Percentiles rank a stretch among this genome's conserved stretches.
Conservation (phyloP, 345 rosid species). For the Salix suchowensis region DNA sequence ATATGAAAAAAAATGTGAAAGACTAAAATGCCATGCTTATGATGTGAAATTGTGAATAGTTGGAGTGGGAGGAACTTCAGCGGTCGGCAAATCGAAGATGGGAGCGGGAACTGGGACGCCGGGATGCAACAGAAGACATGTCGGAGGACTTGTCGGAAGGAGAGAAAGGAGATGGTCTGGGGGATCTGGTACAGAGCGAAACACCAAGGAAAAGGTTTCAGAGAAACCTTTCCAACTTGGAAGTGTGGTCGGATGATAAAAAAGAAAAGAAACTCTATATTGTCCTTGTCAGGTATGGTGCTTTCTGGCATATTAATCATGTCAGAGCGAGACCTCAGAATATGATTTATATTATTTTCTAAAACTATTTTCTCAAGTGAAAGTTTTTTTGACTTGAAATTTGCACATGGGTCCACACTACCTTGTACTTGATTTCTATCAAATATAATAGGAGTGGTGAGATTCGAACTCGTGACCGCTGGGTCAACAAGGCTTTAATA, state of each 20-base stretch:
- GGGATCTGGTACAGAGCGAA: constrained; percentile 54
- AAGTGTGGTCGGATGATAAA: constrained; percentile 94
- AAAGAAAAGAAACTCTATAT: constrained; percentile 83
- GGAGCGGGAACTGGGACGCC: constrained; percentile 82
- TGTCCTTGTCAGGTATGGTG: constrained; percentile 75
- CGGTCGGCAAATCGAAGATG: constrained; percentile 51
- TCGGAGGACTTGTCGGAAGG: constrained; percentile 94
- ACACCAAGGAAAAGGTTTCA: constrained; percentile 61
- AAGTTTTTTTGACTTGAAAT: too few species aligned
- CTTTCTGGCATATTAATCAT: background rate
- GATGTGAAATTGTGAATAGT: constrained; percentile 38
- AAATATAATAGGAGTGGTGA: too few species aligned
- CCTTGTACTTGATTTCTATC: too few species aligned
- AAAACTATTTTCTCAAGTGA: too few species aligned
- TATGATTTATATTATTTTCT: too few species aligned
- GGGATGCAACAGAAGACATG: constrained; percentile 84
- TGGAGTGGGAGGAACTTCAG: constrained; percentile 75
- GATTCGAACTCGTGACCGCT: too few species aligned
- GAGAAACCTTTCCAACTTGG: constrained; percentile 65
- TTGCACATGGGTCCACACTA: too few species aligned
- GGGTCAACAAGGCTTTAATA: too few species aligned
- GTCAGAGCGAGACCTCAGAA: too few species aligned
- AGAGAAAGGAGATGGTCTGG: constrained; percentile 74
- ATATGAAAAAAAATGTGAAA: background rate
- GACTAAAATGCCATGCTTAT: constrained; percentile 2